Evolutionary conservation across 441 rosid species (phyloP), one percentile per base, ranked within the genome.

Genomic region (Lepidium campestre): DNA sequence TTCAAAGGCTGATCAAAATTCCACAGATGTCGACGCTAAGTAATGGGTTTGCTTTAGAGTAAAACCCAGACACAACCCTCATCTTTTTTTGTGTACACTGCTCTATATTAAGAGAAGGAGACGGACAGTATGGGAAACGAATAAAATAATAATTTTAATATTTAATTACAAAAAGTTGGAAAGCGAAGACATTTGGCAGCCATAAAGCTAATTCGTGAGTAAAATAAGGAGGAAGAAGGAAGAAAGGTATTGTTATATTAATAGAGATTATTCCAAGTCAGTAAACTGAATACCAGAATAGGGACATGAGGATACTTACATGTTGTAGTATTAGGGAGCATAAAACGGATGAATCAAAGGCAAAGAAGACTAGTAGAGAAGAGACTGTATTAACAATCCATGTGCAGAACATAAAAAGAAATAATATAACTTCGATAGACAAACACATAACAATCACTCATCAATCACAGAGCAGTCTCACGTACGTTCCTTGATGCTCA

Each of bases 401-500:
- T 53, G 53, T 32, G 10, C 39, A 44, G 46, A 27, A 41, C 13
- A 20, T 20, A 45, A 15, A 50, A 54, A 20, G 48, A 53, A 18
- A 54, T n/a, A 3, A 35, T 2, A 3, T 6, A 23, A 27, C 32
- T 52, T 41, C 0, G 2, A 41, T 11, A 49, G 35, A 48, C 25
- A 50, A 57, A 22, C 25, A 47, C 40, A 46, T 27, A 35, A 37
- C 18, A 40, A 48, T 15, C 29, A 37, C 22, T 5, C 36, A 66
- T 55, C 11, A 47, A 48, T 14, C 27, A 69, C 37, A 59, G 57
- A 60, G 29, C 7, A 66, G 35, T 37, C 25, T 57, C 36, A 49
- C 54, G 18, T 80, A 90, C 98, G 76, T 46, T 87, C 93, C 54
- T 86, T 65, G 19, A 93, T 77, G 75, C 81, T 91, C 59, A 85